Evolutionary conservation across 768 basidiomycete genomes (phyloP).

Genomic region (Dacryopinax primogenitus): DNA sequence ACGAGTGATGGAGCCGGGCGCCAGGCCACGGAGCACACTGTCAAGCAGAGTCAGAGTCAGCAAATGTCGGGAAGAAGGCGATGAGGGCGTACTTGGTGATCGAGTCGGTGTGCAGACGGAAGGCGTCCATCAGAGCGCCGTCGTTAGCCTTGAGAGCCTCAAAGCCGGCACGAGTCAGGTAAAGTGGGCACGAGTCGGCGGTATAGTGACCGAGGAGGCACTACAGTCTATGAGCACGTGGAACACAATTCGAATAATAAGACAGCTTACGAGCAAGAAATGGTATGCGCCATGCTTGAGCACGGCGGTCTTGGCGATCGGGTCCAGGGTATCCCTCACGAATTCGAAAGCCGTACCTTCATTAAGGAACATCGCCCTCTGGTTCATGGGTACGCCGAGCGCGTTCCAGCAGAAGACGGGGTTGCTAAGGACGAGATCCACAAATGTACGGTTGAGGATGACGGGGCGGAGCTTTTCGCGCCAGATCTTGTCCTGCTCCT

Average conservation of each 20-base stretch:
- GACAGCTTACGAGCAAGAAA: slow-evolving; percentile 39
- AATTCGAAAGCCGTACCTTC: slow-evolving; percentile 41
- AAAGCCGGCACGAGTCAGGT: slow-evolving; percentile 51
- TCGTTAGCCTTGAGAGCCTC: slow-evolving; percentile 40
- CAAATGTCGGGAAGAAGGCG: neutral
- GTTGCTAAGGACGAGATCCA: slow-evolving; percentile 38
- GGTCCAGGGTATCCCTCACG: slow-evolving; percentile 41
- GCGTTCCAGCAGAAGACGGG: slow-evolving; percentile 61
- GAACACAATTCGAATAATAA: neutral
- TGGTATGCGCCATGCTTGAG: slow-evolving; percentile 50
- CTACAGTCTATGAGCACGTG: neutral
- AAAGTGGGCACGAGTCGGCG: slow-evolving; percentile 45
- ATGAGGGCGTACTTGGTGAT: slow-evolving; percentile 42
- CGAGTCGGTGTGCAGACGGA: slow-evolving; percentile 60
- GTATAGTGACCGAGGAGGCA: slow-evolving; percentile 44
- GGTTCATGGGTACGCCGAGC: slow-evolving; percentile 59
- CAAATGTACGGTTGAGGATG: slow-evolving; percentile 45
- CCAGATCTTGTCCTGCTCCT: slow-evolving; percentile 55
- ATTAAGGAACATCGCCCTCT: slow-evolving; percentile 46
- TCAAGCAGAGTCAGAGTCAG: neutral
- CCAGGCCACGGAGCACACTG: slow-evolving; percentile 37
- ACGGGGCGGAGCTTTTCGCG: slow-evolving; percentile 44
- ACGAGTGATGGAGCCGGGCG: slow-evolving; percentile 41
- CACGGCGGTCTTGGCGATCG: slow-evolving; percentile 35
- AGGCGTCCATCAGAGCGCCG: slow-evolving; percentile 36